Evolutionary conservation across 1,139 yeast genomes (phyloP).

Genomic region (Meyerozyma smithsonii): DNA sequence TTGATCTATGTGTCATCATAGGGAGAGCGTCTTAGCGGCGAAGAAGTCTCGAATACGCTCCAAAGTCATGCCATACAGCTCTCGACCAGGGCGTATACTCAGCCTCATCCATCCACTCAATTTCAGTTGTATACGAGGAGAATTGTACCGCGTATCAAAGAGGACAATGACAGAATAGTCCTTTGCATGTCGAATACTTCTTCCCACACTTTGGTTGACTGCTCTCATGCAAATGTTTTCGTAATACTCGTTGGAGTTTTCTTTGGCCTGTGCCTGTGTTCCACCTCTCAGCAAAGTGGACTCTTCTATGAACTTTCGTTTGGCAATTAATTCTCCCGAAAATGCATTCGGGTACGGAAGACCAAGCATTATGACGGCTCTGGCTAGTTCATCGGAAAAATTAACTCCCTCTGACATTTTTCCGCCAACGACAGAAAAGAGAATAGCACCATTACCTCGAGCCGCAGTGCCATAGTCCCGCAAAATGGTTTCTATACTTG

Average conservation of each 20-base stretch:
- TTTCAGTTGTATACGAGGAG: slow-evolving; percentile 49
- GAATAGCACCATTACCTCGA: slow-evolving; percentile 50
- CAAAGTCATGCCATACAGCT: not conserved
- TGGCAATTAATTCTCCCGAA: slow-evolving; percentile 80
- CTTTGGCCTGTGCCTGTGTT: slow-evolving; percentile 33
- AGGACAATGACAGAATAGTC: slow-evolving; percentile 78
- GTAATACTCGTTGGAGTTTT: slow-evolving; percentile 56
- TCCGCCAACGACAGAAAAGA: slow-evolving; percentile 90
- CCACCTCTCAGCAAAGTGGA: slow-evolving; percentile 37
- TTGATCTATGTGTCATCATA: not conserved
- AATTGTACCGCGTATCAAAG: slow-evolving; percentile 60
- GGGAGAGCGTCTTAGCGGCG: not conserved
- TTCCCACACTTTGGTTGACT: slow-evolving; percentile 88
- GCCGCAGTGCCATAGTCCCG: slow-evolving; percentile 41
- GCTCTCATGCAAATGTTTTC: slow-evolving; percentile 91
- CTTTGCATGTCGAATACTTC: slow-evolving; percentile 79
- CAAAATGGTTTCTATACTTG: slow-evolving; percentile 43
- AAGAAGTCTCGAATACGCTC: not conserved
- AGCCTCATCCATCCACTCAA: slow-evolving; percentile 76
- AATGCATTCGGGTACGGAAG: slow-evolving; percentile 84
- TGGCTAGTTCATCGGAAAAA: slow-evolving; percentile 78
- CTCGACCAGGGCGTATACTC: slow-evolving; percentile 18
- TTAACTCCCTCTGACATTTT: slow-evolving; percentile 93
- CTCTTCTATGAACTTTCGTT: slow-evolving; percentile 58
- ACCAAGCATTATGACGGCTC: slow-evolving; percentile 86